Evolutionary conservation across 1,139 yeast genomes (phyloP), one percentile per base, ranked within the genome.

Genomic region (Sugiyamaella neomexicana): DNA sequence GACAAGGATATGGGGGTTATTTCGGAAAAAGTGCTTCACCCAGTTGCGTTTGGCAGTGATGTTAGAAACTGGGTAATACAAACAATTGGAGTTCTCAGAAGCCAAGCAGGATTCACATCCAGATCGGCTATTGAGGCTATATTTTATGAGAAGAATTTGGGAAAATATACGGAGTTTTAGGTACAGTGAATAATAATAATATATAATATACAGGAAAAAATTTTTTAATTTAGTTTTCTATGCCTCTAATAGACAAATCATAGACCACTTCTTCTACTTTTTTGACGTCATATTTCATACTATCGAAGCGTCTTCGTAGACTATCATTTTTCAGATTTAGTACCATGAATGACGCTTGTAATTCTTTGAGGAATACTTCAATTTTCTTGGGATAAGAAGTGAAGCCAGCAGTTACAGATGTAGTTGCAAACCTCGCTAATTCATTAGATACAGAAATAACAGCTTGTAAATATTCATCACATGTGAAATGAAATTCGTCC

Each of bases 231-330:
- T 20, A 20, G 25, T 20, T 32, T 47, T 47, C 64, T 52, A 37
- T 40, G 13, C 68, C 66, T 7, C 71, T 52, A 9, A 68, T 58
- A 8, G 69, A 60, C 47, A 69, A 42, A 54, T 68, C 72, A 48
- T 68, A 69, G 12, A 69, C 67, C 10, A 69, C 64, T 52, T 68
- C 72, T 52, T 70, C 74, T 15, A 69, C 68, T 52, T 68, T 68
- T 56, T 70, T 70, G 34, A 68, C 69, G 41, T 70, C 72, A 52
- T 70, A 70, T 54, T 70, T 70, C 51, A 70, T 57, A 8, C 67
- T 55, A 53, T 70, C 74, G 16, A 60, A 61, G 6, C 71, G 63
- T 34, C 72, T 55, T 37, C 74, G 58, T 53, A 70, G 59, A 27
- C 61, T 56, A 50, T 70, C 74, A 42, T 70, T 70, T 53, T 68